Evolutionary conservation across 768 basidiomycete genomes (phyloP).

Genomic region (Collybiopsis luxurians): DNA sequence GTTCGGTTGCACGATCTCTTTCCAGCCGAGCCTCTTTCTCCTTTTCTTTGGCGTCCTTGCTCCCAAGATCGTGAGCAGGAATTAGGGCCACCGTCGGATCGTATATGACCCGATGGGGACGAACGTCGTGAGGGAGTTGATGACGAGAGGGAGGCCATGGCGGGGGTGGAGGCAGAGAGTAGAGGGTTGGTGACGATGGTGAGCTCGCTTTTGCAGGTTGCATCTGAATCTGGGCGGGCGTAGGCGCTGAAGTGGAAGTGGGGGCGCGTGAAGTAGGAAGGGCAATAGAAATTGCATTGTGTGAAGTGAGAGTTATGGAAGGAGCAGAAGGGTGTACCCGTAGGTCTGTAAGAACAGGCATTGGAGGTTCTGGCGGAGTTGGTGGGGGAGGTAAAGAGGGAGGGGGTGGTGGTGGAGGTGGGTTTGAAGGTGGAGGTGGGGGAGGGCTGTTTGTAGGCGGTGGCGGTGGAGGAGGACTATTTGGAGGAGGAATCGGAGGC

Average conservation of each 20-base stretch:
- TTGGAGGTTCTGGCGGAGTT: neutral
- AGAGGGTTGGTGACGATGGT: slow-evolving; percentile 5
- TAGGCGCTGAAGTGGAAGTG: neutral
- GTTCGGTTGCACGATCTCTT: neutral
- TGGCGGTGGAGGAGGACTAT: slow-evolving; percentile 12
- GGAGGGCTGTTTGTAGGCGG: slow-evolving; percentile 25
- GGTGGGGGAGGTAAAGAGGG: neutral
- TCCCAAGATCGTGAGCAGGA: neutral
- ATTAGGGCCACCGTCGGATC: slow-evolving; percentile 42
- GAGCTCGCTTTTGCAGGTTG: neutral
- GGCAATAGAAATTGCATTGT: slow-evolving; percentile 6
- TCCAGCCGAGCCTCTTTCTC: neutral
- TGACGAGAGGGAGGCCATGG: slow-evolving; percentile 59
- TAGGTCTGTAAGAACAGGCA: neutral
- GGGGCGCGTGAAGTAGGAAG: neutral
- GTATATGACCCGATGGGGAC: slow-evolving; percentile 59
- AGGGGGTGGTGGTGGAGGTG: slow-evolving; percentile 22
- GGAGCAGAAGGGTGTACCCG: neutral
- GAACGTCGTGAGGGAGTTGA: slow-evolving; percentile 42
- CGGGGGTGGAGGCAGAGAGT: slow-evolving; percentile 40
- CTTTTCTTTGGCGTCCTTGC: slow-evolving; percentile 12
- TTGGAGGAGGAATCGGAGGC: slow-evolving; percentile 25
- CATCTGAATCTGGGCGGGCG: slow-evolving; percentile 2
- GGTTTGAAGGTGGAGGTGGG: slow-evolving; percentile 26
- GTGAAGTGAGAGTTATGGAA: neutral